Evolutionary conservation across 2,329 filamentous ascomycete species (phyloP), one percentile per base, ranked within the genome.

Genomic region (Diplodia mutila): DNA sequence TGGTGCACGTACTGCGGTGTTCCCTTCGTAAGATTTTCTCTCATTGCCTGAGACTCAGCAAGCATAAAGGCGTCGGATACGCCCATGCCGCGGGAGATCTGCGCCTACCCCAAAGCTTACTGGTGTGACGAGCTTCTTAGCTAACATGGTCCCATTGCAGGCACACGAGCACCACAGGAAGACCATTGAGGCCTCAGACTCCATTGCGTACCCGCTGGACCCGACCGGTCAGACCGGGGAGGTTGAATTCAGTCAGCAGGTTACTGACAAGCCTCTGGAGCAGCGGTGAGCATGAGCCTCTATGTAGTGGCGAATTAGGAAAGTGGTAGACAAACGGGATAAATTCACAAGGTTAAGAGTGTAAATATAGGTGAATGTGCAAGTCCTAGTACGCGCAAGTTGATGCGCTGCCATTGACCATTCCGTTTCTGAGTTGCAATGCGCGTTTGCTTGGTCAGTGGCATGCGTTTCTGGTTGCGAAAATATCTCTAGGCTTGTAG

Each of bases 1-100:
- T 85, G 85, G 78, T 99, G 95, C 85, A 90, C 87, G 76, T 99
- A 99, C 84, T 99, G 95, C 79, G 95, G 95, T 65, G 79, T 95
- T 72, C 95, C 95, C 74, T 99, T 90, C 79, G 95, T 98, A 86
- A 78, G 94, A 83, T 23, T 81, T 52, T n/a, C 67, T 52, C 29
- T 65, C 46, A 39, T 23, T 46, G 39, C 37, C 14, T 18, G 2
- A 34, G 8, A 42, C 23, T 16, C 23, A 25, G n/a, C 2, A 18
- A 21, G 16, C 42, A 34, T 49, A 18, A 27, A 23, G 27, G 46
- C 46, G 25, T 37, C 23, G 27, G 21, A 16, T 25, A 18, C 25
- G 27, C 48, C 5, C 7, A 46, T 46, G 37, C 23, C 6, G 9
- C 27, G 25, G 14, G 23, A 48, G 57, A 48, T 21, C 21, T 42